phyloP scores from a whole-genome alignment of 176 grass and related monocot genomes.

The Aechmea fasciata region DNA sequence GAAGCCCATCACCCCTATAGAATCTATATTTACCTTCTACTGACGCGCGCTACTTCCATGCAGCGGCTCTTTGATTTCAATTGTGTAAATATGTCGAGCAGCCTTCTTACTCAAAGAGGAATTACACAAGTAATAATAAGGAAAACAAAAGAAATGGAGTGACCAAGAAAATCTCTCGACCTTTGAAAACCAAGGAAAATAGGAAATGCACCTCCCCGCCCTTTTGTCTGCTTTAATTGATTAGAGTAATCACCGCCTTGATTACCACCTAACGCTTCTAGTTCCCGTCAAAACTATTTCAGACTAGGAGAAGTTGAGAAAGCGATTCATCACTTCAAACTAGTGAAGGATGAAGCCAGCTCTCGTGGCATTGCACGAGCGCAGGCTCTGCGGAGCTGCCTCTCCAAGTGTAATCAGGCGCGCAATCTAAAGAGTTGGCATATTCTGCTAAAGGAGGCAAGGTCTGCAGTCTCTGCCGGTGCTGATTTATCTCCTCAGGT shows the following conservation, averaged over 20 bases:
- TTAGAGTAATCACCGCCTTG: neutral
- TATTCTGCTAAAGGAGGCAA: conserved; percentile 9
- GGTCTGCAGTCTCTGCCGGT: conserved; percentile 11
- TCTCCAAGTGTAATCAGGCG: conserved; percentile 20
- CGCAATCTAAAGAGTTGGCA: conserved; percentile 22
- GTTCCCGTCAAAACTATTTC: neutral
- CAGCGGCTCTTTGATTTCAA: too few species aligned
- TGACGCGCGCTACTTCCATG: too few species aligned
- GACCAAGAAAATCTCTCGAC: too few species aligned
- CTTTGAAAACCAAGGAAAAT: neutral
- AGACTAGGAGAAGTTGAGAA: conserved; percentile 27
- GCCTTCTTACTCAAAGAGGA: too few species aligned
- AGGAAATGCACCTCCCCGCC: neutral
- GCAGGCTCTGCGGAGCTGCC: neutral
- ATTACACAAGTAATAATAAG: too few species aligned
- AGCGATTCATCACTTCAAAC: conserved; percentile 24
- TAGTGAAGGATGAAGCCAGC: conserved; percentile 7
- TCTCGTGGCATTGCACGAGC: conserved; percentile 3
- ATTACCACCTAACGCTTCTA: neutral
- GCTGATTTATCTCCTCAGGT: conserved; percentile 24
- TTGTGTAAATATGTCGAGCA: too few species aligned
- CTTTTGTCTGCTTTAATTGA: neutral
- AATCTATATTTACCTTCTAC: too few species aligned
- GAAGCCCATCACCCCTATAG: too few species aligned
- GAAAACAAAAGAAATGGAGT: too few species aligned